phyloP scores from a whole-genome alignment of 352 stramenopile species.

The Globisporangium canariense region DNA sequence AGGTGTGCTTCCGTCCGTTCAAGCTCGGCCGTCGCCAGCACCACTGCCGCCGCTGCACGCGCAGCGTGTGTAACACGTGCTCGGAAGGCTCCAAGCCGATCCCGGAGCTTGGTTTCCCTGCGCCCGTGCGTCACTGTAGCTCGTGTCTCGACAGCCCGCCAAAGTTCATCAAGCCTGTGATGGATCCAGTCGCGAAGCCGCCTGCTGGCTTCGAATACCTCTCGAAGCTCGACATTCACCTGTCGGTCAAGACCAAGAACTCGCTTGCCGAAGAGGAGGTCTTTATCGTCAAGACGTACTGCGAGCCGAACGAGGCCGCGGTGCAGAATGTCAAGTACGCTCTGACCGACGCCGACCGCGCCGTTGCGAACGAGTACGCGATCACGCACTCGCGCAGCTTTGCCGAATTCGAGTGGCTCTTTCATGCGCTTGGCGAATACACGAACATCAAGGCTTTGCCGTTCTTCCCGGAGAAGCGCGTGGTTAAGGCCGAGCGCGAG shows the following conservation, averaged over 20 bases:
- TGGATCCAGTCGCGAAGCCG: conserved; percentile 74
- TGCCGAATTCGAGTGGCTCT: conserved; percentile 84
- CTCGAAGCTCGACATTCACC: conserved; percentile 78
- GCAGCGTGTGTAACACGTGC: conserved; percentile 82
- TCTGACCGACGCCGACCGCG: conserved; percentile 53
- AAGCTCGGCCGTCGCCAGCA: conserved; percentile 81
- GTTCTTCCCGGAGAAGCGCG: conserved; percentile 74
- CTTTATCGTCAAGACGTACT: conserved; percentile 80
- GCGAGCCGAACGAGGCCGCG: conserved; percentile 61
- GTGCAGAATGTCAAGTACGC: conserved; percentile 49
- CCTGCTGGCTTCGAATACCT: conserved; percentile 83
- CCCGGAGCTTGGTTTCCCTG: conserved; percentile 73
- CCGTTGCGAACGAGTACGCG: conserved; percentile 78
- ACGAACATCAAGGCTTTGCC: conserved; percentile 81
- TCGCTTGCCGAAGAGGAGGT: conserved; percentile 51
- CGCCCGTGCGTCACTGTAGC: conserved; percentile 78
- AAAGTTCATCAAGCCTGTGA: conserved; percentile 75
- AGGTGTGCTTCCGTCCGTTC: conserved; percentile 87
- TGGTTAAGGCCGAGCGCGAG: conserved; percentile 41
- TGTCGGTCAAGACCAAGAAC: conserved; percentile 44
- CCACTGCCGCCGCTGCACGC: conserved; percentile 82
- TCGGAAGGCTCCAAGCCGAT: conserved; percentile 83
- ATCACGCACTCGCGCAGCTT: conserved; percentile 67
- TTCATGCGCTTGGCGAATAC: conserved; percentile 65
- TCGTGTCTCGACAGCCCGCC: conserved; percentile 75